Base-by-base conservation (phyloP, 2,329 filamentous ascomycete genomes). In the Ascochyta clinopodiicola region DNA sequence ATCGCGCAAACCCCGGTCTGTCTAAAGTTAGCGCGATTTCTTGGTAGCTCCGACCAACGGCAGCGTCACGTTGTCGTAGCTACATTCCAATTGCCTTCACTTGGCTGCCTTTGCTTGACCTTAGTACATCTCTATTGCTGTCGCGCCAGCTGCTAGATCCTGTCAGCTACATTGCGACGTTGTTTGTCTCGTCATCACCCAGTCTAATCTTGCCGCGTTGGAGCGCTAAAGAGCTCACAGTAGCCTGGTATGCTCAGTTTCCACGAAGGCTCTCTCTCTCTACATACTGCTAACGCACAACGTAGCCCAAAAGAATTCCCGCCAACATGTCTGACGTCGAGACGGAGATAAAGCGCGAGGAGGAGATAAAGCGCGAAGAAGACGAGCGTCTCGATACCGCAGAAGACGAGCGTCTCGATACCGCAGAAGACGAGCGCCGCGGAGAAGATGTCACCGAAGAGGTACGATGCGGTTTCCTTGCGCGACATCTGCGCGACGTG, bases 381-480 rank as follows among this genome's bases (percentile, higher is more conserved):
- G 69, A 71, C 49, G 67, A 68, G 59, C 70, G 67, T 44, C 63
- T 66, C 43, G 70, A 75, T n/a, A n/a, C n/a, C n/a, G n/a, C n/a
- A 43, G 52, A 71, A 34, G 70, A 71, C 43, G 69, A 70, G 60
- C 71, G 68, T 46, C 63, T 68, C 35, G 72, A 75, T 35, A 70
- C 65, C 22, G 68, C 68, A n/a, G 69, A 73, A 51, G 69, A 69
- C 37, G 67, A 66, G 46, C 52, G 43, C 37, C 52, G 31, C 24
- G 64, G 66, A 25, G 69, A 72, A 44, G 68, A 69, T 44, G 65
- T 63, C 21, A 69, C 69, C 52, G 71, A 75, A 36, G 73, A 76
- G 69, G 71, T 75, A 72, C 61, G 67, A 47, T 44, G 32, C 45
- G n/a, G 32, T 19, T 45, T 45, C 17, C 19, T 12, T 19, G 35